Evolutionary conservation across 306 rosid species (phyloP).

Genomic region (Quercus variabilis): DNA sequence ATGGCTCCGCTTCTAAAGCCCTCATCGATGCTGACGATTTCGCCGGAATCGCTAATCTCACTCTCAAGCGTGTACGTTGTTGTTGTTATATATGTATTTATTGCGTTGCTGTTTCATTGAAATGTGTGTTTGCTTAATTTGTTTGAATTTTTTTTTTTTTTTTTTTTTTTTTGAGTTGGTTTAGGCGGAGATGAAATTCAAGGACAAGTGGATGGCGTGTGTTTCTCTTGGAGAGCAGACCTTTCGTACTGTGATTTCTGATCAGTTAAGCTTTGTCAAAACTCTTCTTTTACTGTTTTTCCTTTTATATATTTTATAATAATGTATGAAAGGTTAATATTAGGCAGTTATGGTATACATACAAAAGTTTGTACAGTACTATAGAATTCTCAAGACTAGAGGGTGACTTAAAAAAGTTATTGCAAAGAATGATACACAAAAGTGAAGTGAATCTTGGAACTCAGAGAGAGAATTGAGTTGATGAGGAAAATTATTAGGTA

Average conservation of each 20-base stretch:
- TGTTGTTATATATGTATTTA: no score
- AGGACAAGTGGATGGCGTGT: constrained; percentile 94
- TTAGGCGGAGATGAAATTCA: constrained; percentile 91
- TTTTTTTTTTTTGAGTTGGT: background rate
- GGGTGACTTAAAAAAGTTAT: no score
- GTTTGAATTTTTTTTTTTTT: background rate
- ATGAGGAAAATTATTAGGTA: no score
- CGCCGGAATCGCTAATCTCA: constrained; percentile 81
- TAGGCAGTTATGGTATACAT: no score
- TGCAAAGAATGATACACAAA: no score
- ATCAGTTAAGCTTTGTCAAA: constrained; percentile 37
- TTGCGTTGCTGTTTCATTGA: background rate
- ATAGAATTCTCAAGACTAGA: no score
- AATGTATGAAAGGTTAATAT: no score
- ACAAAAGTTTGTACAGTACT: no score
- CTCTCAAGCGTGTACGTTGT: constrained; percentile 48
- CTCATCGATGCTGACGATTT: constrained; percentile 40
- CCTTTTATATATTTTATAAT: background rate
- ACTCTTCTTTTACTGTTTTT: background rate
- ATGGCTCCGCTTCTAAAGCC: constrained; percentile 33
- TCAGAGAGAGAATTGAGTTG: no score
- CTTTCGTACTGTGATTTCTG: constrained; percentile 70
- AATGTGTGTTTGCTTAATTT: background rate
- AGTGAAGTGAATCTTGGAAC: no score
- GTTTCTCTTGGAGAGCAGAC: constrained; percentile 90